Evolutionary conservation across 352 stramenopile species (phyloP), one percentile per base, ranked within the genome.

Genomic region (Phytophthora citricola): DNA sequence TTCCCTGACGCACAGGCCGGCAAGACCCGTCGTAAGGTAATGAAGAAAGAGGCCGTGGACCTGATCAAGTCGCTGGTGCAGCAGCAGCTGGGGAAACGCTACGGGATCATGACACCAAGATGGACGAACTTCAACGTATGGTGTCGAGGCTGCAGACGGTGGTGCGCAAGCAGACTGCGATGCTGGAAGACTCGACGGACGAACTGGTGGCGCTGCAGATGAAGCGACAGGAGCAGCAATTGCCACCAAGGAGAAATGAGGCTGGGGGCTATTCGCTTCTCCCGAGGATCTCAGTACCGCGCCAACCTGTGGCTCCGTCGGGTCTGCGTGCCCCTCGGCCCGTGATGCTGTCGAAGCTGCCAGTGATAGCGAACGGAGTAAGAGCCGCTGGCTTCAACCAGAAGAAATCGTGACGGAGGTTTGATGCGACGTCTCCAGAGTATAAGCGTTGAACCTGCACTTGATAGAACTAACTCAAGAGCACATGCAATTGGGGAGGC

Each of bases 31-130:
- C 75, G 76, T 44, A 85, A 76, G 41, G 73, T 85, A 32, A 85
- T 85, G 73, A 82, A 82, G 50, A 81, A 77, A 66, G 71, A 85
- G 31, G 76, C 73, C 0, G 57, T 82, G 14, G 68, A 76, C 2
- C 48, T 82, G 22, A 71, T 85, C 52, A 82, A 74, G 41, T 49
- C 27, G 20, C 29, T 85, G 5, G 77, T 85, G 26, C 67, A 79
- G 39, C 63, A 79, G 36, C 74, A 83, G 43, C 49, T 85, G 26
- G 54, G 9, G 65, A 72, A 15, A 79, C 71, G 29, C 58, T 85
- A 3, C 71, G 59, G 6, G 74, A 70, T 2, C 74, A 80, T 24
- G 74, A 85, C 26, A 60, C 58, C 27, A 81, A 81, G 54, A 66
- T 85, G 59, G 58, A 58, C 29, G 74, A 83, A 11, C 66, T 85